A percentile compares a stretch with the other conserved stretches of the same genome.
These are phyloP conservation scores for Pseudozyma pruni DNA, from an alignment of 1,284 basidiomycete species.

Conservation along the genomic window DNA sequence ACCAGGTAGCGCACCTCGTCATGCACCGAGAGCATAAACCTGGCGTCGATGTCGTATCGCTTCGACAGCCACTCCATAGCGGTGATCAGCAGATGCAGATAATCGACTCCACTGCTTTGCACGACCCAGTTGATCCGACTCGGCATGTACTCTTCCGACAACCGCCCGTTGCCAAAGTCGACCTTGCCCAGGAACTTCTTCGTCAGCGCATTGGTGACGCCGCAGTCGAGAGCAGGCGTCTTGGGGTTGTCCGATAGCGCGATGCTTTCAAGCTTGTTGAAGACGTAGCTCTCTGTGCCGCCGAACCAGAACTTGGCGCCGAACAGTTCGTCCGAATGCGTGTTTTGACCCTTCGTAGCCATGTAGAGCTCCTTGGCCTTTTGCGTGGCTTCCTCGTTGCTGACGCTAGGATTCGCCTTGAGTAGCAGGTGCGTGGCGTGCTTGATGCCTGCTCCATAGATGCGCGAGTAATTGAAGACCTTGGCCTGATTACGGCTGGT, in stretches of 20 bases:
- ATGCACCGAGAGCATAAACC: constrained; percentile 96
- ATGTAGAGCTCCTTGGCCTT: constrained; percentile 88
- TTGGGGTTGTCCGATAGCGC: constrained; percentile 85
- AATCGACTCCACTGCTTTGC: constrained; percentile 97
- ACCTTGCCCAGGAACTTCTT: constrained; percentile 81
- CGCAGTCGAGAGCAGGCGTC: constrained; percentile 93
- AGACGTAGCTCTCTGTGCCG: constrained; percentile 95
- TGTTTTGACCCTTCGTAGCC: constrained; percentile 83
- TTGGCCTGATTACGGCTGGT: constrained; percentile 96
- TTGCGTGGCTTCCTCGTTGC: constrained; percentile 80
- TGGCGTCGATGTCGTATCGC: constrained; percentile 85
- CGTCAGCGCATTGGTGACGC: constrained; percentile 89
- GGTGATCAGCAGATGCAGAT: constrained; percentile 93
- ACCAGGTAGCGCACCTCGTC: constrained; percentile 96
- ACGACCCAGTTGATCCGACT: constrained; percentile 99
- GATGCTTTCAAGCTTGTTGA: constrained; percentile 98
- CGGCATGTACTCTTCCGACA: constrained; percentile 89
- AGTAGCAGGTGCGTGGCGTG: constrained; percentile 90
- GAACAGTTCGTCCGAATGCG: constrained; percentile 56
- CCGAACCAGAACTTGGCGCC: constrained; percentile 91
- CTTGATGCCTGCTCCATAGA: constrained; percentile 96
- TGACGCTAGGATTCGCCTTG: constrained; percentile 85
- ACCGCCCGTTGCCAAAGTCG: constrained; percentile 69
- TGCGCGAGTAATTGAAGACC: constrained; percentile 98
- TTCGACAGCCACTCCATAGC: constrained; percentile 89